A percentile compares a stretch with the other conserved stretches of the same genome.
Evolutionary conservation across 2,329 filamentous ascomycete genomes (phyloP).

Genomic region (Aspergillus fumigatus): DNA sequence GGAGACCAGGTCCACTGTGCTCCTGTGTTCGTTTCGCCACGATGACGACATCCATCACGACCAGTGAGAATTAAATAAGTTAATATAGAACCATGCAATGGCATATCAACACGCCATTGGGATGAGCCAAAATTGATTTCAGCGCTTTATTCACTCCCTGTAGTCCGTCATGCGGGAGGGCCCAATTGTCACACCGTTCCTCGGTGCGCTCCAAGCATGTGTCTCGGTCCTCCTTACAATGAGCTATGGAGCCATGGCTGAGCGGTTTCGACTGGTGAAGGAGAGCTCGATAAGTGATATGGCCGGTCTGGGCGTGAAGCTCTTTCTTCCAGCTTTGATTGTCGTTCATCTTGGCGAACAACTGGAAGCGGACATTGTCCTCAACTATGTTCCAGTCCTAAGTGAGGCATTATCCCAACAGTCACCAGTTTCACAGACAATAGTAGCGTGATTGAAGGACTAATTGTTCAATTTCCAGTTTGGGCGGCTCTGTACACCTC

Average conservation of each 20-base stretch:
- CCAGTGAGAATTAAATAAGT: not conserved
- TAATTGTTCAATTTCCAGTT: conserved; percentile 25
- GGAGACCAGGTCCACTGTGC: not conserved
- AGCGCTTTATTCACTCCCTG: not conserved
- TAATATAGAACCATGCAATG: not conserved
- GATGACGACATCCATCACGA: not conserved
- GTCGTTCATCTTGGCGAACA: conserved; percentile 52
- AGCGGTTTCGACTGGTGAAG: conserved; percentile 48
- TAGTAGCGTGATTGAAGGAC: not conserved
- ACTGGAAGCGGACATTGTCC: conserved; percentile 43
- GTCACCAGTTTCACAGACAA: not conserved
- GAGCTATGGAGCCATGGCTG: conserved; percentile 47
- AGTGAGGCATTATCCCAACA: conserved; percentile 25
- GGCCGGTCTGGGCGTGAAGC: conserved; percentile 48
- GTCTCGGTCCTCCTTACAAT: conserved; percentile 53
- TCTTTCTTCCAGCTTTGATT: conserved; percentile 52
- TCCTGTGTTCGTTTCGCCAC: not conserved
- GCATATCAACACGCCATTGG: not conserved
- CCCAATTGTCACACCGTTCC: conserved; percentile 34
- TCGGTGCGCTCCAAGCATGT: conserved; percentile 53
- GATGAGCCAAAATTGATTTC: not conserved
- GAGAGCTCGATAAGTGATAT: conserved; percentile 48
- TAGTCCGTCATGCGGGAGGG: conserved; percentile 6
- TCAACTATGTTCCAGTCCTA: conserved; percentile 47
- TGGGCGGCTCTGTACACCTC: conserved; percentile 51